A percentile compares a stretch with the other conserved stretches of the same genome.
These are phyloP conservation scores for Neurospora sublineolata DNA, from an alignment of 495 filamentous ascomycete species.

Conservation along the genomic window DNA sequence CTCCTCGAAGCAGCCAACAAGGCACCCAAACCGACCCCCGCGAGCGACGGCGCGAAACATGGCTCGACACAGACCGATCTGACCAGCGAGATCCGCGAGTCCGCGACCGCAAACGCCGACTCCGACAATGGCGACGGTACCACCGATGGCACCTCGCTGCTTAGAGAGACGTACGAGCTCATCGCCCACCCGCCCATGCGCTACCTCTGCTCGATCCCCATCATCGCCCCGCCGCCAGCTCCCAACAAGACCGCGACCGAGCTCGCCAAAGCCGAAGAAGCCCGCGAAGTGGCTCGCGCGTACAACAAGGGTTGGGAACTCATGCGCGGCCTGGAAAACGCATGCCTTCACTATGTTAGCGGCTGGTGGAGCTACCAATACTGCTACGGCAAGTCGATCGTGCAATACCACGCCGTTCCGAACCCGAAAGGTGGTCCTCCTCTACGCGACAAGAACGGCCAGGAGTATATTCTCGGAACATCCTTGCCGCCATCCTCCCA, in stretches of 20 bases:
- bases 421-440: conserved; percentile 49
- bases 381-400: conserved; percentile 79
- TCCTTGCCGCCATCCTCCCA: conserved; percentile 21
- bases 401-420: conserved; percentile 83
- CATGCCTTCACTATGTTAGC: conserved; percentile 79
- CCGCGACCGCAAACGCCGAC: conserved; percentile 16
- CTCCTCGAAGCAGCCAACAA: conserved; percentile 32
- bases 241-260: conserved; percentile 50
- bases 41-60: conserved; percentile 14
- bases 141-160: conserved; percentile 10
- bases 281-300: conserved; percentile 74
- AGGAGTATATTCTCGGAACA: conserved; percentile 69
- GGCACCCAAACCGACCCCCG: not conserved
- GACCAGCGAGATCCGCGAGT: conserved; percentile 21
- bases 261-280: conserved; percentile 58
- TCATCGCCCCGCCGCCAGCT: conserved; percentile 42
- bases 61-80: conserved; percentile 26
- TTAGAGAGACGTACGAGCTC: conserved; percentile 52
- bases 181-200: conserved; percentile 57
- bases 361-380: conserved; percentile 98
- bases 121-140: not conserved
- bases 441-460: conserved; percentile 63
- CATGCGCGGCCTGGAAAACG: conserved; percentile 73
- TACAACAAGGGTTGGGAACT: conserved; percentile 80
- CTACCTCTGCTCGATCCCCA: conserved; percentile 79